These are phyloP conservation scores for barrel medic (Medicago truncatula) DNA, from an alignment of 306 rosid species.

Conservation along the genomic window MtrunA17r5.0-ANR NC_053044.1:45762501-45763000, in stretches of 20 bases:
- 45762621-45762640: conserved; percentile 83
- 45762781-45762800: background rate
- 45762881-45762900: background rate
- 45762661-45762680: conserved; percentile 6
- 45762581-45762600: conserved; percentile 71
- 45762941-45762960: conserved; percentile 93
- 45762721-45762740: background rate
- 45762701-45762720: conserved; percentile 18
- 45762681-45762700: conserved; percentile 8
- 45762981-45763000: conserved; percentile 93
- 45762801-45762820: background rate
- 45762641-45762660: conserved; percentile 80
- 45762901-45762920: background rate
- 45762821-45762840: conserved; percentile 3
- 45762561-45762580: conserved; percentile 59
- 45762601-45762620: conserved; percentile 82
- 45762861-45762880: too few species aligned
- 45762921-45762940: conserved; percentile 47
- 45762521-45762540: background rate
- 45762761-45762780: background rate
- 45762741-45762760: background rate
- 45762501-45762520: background rate
- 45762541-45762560: background rate
- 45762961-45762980: conserved; percentile 96
- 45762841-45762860: background rate